Evolutionary conservation across 1,284 basidiomycete genomes (phyloP).

Genomic region (Pseudozyma thailandica): DNA sequence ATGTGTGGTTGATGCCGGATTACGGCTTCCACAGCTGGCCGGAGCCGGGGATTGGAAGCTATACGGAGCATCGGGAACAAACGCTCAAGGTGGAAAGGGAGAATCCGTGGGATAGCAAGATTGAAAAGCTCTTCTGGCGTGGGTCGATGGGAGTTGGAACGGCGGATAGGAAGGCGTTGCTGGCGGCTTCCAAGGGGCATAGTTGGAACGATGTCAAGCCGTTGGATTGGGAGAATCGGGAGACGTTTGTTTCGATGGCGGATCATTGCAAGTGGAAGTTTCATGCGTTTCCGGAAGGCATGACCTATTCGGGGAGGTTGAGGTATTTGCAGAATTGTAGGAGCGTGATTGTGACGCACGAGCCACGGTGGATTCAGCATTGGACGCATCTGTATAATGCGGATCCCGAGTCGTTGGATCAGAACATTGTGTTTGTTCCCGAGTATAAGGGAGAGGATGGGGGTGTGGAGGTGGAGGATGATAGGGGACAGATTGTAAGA

Average conservation of each 20-base stretch:
- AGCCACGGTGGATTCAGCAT: constrained; percentile 62
- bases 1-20: constrained; percentile 67
- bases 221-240: constrained; percentile 48
- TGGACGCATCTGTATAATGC: constrained; percentile 64
- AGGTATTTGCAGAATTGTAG: constrained; percentile 63
- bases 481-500: constrained; percentile 18
- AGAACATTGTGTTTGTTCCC: constrained; percentile 65
- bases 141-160: constrained; percentile 60
- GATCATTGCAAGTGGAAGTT: constrained; percentile 65
- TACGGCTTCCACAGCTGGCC: constrained; percentile 65
- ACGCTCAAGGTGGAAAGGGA: constrained; percentile 41
- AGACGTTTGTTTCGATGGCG: constrained; percentile 50
- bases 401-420: constrained; percentile 55
- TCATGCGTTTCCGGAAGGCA: constrained; percentile 63
- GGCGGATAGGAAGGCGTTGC: constrained; percentile 53
- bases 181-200: constrained; percentile 44
- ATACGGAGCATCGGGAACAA: constrained; percentile 54
- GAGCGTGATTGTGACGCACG: constrained; percentile 61
- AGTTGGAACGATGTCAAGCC: constrained; percentile 57
- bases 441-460: constrained; percentile 25
- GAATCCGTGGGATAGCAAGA: constrained; percentile 52
- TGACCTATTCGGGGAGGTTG: constrained; percentile 61
- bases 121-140: constrained; percentile 58
- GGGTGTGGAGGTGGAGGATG: constrained; percentile 48
- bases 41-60: constrained; percentile 61